A percentile compares a stretch with the other conserved stretches of the same genome.
These are phyloP conservation scores for Brassica incana DNA, from an alignment of 345 rosid species.

Conservation along the genomic window DNA sequence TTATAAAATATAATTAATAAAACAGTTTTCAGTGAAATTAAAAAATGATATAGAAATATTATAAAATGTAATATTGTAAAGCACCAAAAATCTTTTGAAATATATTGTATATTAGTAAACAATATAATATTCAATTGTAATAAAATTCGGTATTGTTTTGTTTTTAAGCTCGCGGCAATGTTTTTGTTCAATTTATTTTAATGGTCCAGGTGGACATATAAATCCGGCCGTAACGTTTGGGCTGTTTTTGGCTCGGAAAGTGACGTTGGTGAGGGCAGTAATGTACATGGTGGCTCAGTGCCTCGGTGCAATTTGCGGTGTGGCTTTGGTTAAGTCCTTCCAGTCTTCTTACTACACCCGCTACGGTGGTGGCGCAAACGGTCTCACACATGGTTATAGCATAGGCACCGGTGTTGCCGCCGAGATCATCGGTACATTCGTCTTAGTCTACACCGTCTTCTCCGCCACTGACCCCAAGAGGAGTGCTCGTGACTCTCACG, in stretches of 20 bases:
- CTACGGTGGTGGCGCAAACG: constrained; percentile 73
- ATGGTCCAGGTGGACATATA: constrained; percentile 66
- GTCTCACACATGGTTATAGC: constrained; percentile 51
- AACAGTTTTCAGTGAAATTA: neutral
- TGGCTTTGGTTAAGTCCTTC: constrained; percentile 75
- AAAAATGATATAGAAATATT: too few species aligned
- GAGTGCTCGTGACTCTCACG: constrained; percentile 45
- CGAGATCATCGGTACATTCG: constrained; percentile 80
- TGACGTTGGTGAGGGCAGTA: constrained; percentile 65
- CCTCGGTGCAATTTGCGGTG: constrained; percentile 80
- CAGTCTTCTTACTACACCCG: constrained; percentile 53
- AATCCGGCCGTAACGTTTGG: constrained; percentile 92
- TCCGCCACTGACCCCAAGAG: constrained; percentile 48
- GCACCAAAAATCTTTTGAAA: too few species aligned
- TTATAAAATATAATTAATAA: too few species aligned
- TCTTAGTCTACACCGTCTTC: constrained; percentile 41
- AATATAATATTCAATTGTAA: neutral
- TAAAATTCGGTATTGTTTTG: neutral
- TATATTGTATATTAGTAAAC: neutral
- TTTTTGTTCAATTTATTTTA: neutral
- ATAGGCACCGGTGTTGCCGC: constrained; percentile 64
- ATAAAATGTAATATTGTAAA: too few species aligned
- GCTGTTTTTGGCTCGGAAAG: constrained; percentile 73
- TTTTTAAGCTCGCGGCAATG: neutral
- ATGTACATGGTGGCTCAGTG: constrained; percentile 80